phyloP scores from a whole-genome alignment of 805 yeast species.

The Candida stauntonica region DNA sequence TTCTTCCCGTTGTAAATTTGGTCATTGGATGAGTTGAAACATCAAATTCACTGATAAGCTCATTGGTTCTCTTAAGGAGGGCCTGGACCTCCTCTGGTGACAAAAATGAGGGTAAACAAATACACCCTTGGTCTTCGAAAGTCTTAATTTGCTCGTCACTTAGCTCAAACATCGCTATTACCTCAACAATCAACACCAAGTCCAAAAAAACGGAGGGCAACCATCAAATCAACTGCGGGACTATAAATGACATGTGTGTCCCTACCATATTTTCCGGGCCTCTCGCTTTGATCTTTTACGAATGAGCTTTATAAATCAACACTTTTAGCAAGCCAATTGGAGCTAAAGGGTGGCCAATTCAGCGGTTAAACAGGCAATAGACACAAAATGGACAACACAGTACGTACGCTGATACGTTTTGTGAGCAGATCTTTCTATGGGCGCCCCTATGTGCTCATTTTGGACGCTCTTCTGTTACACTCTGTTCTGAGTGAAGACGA shows the following conservation, averaged over 20 bases:
- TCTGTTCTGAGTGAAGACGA: constrained; percentile 93
- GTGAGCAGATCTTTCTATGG: constrained; percentile 87
- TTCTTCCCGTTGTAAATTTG: constrained; percentile 55
- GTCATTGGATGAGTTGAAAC: constrained; percentile 60
- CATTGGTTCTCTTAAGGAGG: constrained; percentile 40
- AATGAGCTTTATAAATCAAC: too few species aligned
- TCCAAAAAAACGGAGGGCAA: too few species aligned
- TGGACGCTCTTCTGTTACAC: constrained; percentile 86
- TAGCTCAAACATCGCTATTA: constrained; percentile 7
- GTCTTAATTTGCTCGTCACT: constrained; percentile 40
- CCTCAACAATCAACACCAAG: too few species aligned
- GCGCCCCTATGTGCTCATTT: constrained; percentile 71
- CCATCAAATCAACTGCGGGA: neutral
- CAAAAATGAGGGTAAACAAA: constrained; percentile 56
- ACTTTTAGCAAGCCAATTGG: too few species aligned
- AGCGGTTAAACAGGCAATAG: too few species aligned
- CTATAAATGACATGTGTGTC: neutral
- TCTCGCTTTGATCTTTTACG: too few species aligned
- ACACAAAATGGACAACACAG: constrained; percentile 36
- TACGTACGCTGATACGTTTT: constrained; percentile 54
- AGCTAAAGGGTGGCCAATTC: too few species aligned
- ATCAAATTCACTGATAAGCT: constrained; percentile 46
- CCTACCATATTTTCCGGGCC: too few species aligned
- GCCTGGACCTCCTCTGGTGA: constrained; percentile 34
- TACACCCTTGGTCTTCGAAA: constrained; percentile 55